These are phyloP conservation scores for Peronospora destructor DNA, from an alignment of 352 stramenopile genomes.

Conservation along the genomic window DNA sequence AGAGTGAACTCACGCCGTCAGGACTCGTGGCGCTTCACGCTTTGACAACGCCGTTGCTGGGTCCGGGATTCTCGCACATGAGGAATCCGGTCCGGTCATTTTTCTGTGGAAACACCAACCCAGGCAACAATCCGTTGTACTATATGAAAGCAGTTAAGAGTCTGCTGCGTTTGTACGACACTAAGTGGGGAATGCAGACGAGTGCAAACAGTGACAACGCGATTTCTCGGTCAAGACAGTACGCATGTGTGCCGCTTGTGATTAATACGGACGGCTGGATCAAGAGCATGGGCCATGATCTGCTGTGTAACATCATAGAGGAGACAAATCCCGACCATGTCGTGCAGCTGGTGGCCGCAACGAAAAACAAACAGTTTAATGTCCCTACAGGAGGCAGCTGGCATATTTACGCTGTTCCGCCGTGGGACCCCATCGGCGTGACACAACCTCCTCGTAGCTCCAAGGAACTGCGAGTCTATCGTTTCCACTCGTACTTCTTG, in stretches of 20 bases:
- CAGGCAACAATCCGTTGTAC: conserved; percentile 62
- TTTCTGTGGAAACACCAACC: conserved; percentile 72
- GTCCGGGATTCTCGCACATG: conserved; percentile 89
- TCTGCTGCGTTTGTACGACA: conserved; percentile 54
- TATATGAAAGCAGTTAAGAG: conserved; percentile 72
- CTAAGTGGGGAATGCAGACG: conserved; percentile 37
- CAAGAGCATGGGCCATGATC: conserved; percentile 93
- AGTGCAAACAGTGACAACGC: conserved; percentile 1
- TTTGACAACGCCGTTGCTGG: conserved; percentile 83
- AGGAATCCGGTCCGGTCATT: conserved; percentile 61
- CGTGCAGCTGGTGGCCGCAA: conserved; percentile 89
- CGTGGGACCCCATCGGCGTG: conserved; percentile 58
- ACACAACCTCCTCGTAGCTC: conserved; percentile 65
- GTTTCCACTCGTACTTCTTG: conserved; percentile 79
- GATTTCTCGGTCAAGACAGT: conserved; percentile 5
- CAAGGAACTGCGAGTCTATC: conserved; percentile 78
- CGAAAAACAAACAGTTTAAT: conserved; percentile 83
- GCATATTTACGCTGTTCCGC: conserved; percentile 48
- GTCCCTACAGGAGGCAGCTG: conserved; percentile 49
- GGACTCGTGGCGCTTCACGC: conserved; percentile 90
- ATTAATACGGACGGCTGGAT: conserved; percentile 97
- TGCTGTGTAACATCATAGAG: conserved; percentile 89
- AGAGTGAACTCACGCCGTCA: conserved; percentile 91
- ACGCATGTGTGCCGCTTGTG: conserved; percentile 76
- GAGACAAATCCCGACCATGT: conserved; percentile 84